phyloP scores from a whole-genome alignment of 306 rosid genomes.

The Fragaria vesca region DNA sequence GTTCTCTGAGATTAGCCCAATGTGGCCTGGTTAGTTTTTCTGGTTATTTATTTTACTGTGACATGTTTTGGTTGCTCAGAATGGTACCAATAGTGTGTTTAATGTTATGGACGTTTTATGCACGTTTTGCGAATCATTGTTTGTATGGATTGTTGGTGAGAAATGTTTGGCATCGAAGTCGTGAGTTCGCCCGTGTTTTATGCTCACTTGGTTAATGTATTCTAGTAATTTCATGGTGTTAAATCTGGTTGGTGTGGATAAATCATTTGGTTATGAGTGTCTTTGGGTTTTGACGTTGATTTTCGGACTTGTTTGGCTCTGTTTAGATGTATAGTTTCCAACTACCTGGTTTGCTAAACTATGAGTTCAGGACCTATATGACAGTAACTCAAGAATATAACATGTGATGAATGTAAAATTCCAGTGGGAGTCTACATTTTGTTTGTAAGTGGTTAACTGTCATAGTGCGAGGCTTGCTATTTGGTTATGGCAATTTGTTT shows the following conservation, averaged over 20 bases:
- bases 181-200: not conserved
- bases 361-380: not conserved
- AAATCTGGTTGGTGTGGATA: not conserved
- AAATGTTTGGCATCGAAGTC: constrained; percentile 6
- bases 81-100: not conserved
- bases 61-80: not conserved
- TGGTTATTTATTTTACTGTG: not conserved
- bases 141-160: not conserved
- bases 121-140: not conserved
- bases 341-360: not conserved
- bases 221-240: not conserved
- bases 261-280: not conserved
- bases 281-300: not conserved
- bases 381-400: not conserved
- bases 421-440: not conserved
- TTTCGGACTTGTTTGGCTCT: not conserved
- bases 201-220: not conserved
- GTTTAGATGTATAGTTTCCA: not conserved
- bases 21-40: constrained; percentile 93
- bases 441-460: not conserved
- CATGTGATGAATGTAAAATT: not conserved
- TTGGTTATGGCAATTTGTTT: not conserved
- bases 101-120: not conserved
- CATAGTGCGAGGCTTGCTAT: not conserved
- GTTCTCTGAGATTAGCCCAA: constrained; percentile 98